Evolutionary conservation across 805 yeast species (phyloP).

Genomic region (Cyberlindnera bimundalis): DNA sequence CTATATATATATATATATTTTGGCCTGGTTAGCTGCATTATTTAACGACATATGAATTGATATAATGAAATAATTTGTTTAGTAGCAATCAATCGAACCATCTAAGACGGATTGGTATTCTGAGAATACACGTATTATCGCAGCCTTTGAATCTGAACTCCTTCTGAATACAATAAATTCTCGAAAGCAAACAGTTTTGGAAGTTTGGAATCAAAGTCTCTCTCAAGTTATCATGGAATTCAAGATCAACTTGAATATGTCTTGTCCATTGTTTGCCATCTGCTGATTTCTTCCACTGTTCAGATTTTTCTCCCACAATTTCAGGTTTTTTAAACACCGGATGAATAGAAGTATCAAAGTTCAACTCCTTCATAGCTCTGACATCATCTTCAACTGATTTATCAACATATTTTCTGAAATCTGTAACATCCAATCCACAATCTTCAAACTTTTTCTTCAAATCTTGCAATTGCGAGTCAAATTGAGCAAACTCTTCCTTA

Average conservation of each 20-base stretch:
- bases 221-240: conserved; percentile 38
- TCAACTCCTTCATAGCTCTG: conserved; percentile 20
- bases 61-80: no score
- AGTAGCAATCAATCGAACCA: conserved; percentile 18
- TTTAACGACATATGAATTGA: no score
- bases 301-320: conserved; percentile 11
- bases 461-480: conserved; percentile 14
- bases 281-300: conserved; percentile 21
- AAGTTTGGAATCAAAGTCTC: conserved; percentile 58
- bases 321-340: conserved; percentile 22
- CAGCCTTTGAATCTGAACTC: conserved; percentile 37
- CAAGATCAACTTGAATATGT: conserved; percentile 39
- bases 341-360: conserved; percentile 12
- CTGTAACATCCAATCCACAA: conserved; percentile 4
- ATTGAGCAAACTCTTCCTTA: conserved; percentile 23
- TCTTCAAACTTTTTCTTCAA: conserved; percentile 17
- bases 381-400: conserved; percentile 17
- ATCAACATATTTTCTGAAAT: conserved; percentile 14
- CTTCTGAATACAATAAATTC: conserved; percentile 53
- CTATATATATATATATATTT: neutral
- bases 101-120: conserved; percentile 37
- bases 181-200: conserved; percentile 59
- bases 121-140: conserved; percentile 22
- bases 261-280: conserved; percentile 11
- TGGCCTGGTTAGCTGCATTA: no score